Evolutionary conservation across 2,329 filamentous ascomycete genomes (phyloP).

Genomic region (Botrytis galanthina): DNA sequence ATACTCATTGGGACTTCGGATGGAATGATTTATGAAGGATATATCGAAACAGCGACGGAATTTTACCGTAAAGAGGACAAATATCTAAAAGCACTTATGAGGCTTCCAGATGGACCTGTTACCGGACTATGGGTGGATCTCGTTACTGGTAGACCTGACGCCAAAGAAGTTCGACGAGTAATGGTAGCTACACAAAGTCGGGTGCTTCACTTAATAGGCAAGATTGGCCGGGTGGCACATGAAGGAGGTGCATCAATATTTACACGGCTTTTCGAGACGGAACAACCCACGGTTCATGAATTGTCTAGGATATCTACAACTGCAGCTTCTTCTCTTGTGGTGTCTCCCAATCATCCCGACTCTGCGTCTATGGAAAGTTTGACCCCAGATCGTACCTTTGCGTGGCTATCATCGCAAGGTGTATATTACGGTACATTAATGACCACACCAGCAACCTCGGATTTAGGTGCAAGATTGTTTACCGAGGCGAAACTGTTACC

Average conservation of each 20-base stretch:
- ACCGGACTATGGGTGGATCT: conserved; percentile 83
- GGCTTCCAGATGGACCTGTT: conserved; percentile 76
- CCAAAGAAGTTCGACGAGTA: conserved; percentile 68
- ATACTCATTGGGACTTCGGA: conserved; percentile 91
- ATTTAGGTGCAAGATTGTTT: conserved; percentile 73
- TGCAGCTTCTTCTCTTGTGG: conserved; percentile 64
- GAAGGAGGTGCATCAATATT: conserved; percentile 86
- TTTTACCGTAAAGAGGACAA: conserved; percentile 95
- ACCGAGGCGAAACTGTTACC: conserved; percentile 75
- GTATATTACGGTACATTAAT: conserved; percentile 82
- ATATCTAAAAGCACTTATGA: conserved; percentile 81
- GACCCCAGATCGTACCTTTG: conserved; percentile 70
- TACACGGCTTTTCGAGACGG: conserved; percentile 80
- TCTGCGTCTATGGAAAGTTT: conserved; percentile 53
- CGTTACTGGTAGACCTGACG: conserved; percentile 53
- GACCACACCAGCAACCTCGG: conserved; percentile 56
- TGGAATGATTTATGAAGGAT: conserved; percentile 91
- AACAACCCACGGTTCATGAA: conserved; percentile 76
- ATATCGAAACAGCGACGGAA: conserved; percentile 89
- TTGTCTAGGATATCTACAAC: conserved; percentile 57
- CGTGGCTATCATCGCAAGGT: conserved; percentile 86
- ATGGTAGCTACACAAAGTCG: conserved; percentile 76
- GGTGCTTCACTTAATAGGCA: conserved; percentile 78
- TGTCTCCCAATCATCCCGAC: conserved; percentile 72
- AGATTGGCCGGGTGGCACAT: conserved; percentile 66